Evolutionary conservation across 371 early-diverging fungal species (phyloP).

Genomic region (Mortierella sp.): DNA sequence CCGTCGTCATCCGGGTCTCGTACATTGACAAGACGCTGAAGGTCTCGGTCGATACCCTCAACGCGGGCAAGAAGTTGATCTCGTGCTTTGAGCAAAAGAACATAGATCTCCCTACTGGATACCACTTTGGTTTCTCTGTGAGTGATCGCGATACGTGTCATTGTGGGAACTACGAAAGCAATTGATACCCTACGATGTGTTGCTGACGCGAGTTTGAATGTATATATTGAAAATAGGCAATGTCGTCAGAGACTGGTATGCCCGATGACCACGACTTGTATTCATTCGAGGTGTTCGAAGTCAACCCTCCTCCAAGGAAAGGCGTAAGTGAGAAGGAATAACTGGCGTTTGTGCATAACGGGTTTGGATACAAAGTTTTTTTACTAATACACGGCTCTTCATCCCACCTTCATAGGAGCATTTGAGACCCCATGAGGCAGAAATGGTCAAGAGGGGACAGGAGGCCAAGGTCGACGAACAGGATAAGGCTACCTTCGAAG

Average conservation of each 20-base stretch:
- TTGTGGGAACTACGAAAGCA: background rate
- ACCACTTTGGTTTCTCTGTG: conserved; percentile 88
- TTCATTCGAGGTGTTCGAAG: conserved; percentile 81
- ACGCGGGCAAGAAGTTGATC: conserved; percentile 70
- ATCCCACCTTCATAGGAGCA: conserved; percentile 46
- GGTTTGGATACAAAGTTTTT: background rate
- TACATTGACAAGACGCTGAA: conserved; percentile 73
- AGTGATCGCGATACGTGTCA: background rate
- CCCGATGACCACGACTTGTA: conserved; percentile 87
- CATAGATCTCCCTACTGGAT: conserved; percentile 78
- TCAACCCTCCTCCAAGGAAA: conserved; percentile 73
- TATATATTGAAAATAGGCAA: conserved; percentile 16
- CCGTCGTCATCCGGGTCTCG: conserved; percentile 73
- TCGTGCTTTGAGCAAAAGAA: conserved; percentile 74
- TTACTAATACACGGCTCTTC: background rate
- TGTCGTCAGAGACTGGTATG: conserved; percentile 22
- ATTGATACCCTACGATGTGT: too few relatives aligned
- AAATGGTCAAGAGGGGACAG: conserved; percentile 71
- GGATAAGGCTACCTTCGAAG: conserved; percentile 45
- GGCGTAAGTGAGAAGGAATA: background rate
- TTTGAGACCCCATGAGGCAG: conserved; percentile 72
- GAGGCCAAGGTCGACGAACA: conserved; percentile 61
- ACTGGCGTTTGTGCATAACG: background rate
- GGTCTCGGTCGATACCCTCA: conserved; percentile 75
- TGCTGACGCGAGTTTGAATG: background rate